Conservation (phyloP, 495 filamentous ascomycete species). For the Trichocladium uniseriatum region DNA sequence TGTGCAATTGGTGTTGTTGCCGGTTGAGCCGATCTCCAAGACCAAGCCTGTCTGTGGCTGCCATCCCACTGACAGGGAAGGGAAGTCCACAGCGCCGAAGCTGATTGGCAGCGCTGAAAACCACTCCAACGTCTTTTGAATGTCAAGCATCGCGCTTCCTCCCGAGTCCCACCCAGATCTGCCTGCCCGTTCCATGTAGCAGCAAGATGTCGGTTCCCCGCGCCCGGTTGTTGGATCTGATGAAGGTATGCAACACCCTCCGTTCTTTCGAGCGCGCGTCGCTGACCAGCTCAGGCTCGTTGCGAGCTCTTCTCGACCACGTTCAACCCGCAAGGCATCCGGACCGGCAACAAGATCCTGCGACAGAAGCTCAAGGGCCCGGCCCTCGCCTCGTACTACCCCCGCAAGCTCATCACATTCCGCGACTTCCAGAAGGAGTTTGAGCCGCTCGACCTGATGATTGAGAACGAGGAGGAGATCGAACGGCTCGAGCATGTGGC, state of each 20-base stretch:
- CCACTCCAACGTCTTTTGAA: constrained; percentile 8
- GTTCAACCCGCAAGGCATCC: constrained; percentile 73
- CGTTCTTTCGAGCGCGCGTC: neutral
- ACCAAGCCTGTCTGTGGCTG: too few relatives aligned
- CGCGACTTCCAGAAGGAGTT: constrained; percentile 58
- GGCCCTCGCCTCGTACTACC: constrained; percentile 75
- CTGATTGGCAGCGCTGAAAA: constrained; percentile 7
- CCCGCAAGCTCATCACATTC: constrained; percentile 58
- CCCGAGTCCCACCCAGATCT: neutral
- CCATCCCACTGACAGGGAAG: too few relatives aligned
- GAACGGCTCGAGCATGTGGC: constrained; percentile 68
- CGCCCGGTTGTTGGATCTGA: constrained; percentile 62
- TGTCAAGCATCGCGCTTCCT: constrained; percentile 8
- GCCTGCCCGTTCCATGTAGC: constrained; percentile 18
- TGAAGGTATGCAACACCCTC: constrained; percentile 50
- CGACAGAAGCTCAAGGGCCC: constrained; percentile 76
- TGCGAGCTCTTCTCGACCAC: constrained; percentile 84
- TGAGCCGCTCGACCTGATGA: constrained; percentile 44
- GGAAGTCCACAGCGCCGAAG: neutral
- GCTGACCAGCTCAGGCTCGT: constrained; percentile 53
- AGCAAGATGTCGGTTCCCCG: constrained; percentile 61
- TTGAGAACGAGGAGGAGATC: constrained; percentile 65
- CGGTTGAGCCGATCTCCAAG: too few relatives aligned
- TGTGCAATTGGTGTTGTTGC: too few relatives aligned
- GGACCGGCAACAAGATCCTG: constrained; percentile 80